A percentile compares a stretch with the other conserved stretches of the same genome.
phyloP scores from a whole-genome alignment of 805 yeast genomes.

The Yamadazyma phyllophila region DNA sequence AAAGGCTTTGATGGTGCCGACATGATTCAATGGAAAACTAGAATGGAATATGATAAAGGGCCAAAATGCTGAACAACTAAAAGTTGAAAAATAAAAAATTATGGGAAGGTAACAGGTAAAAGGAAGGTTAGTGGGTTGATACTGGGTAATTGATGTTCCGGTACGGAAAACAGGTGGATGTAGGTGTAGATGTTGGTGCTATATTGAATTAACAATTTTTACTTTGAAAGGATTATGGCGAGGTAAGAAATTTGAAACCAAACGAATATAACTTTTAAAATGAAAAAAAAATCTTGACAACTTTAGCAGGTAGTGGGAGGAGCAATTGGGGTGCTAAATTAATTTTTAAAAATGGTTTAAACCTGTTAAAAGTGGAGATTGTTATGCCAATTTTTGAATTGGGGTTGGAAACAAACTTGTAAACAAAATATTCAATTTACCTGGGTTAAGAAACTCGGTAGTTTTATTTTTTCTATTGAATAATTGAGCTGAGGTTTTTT shows the following conservation, averaged over 20 bases:
- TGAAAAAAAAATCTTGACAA: neutral
- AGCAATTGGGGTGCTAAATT: neutral
- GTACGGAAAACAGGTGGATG: neutral
- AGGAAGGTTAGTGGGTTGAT: constrained; percentile 1
- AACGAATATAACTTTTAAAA: neutral
- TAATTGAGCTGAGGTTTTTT: neutral
- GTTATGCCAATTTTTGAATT: neutral
- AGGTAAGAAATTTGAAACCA: neutral
- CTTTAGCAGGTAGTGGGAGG: neutral
- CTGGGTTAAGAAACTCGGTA: neutral
- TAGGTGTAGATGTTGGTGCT: neutral
- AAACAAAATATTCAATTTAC: neutral
- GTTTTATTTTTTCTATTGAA: neutral
- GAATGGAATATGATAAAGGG: neutral
- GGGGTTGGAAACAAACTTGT: neutral
- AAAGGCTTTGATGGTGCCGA: neutral
- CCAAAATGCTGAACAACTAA: neutral
- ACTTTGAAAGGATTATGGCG: neutral
- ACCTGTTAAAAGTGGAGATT: neutral
- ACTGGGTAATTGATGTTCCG: constrained; percentile 5
- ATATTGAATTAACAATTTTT: neutral
- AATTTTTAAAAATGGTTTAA: neutral
- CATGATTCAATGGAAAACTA: neutral
- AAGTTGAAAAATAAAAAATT: neutral
- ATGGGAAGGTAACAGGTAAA: neutral